Percentiles rank a stretch among this genome's conserved stretches.
Evolutionary conservation across 441 rosid species (phyloP).

Genomic region (Gossypium armourianum): DNA sequence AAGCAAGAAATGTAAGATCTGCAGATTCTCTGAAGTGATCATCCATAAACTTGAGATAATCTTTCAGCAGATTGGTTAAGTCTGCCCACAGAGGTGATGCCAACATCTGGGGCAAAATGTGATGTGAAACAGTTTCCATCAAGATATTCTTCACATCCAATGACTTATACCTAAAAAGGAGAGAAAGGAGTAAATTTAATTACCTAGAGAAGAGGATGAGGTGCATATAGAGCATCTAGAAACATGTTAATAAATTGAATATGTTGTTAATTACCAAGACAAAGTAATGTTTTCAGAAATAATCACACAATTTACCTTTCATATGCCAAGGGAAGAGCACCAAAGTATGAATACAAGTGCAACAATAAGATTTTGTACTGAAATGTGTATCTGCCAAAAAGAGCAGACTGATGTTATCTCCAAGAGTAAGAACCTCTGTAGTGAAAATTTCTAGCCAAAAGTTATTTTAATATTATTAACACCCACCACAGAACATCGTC

Average conservation of each 20-base stretch:
- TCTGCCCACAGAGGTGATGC: slow-evolving; percentile 76
- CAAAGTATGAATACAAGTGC: slow-evolving; percentile 78
- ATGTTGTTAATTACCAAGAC: not conserved
- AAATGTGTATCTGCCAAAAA: slow-evolving; percentile 59
- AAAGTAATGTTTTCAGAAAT: not conserved
- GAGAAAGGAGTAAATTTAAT: slow-evolving; percentile 14
- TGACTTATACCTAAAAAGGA: slow-evolving; percentile 60
- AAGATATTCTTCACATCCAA: slow-evolving; percentile 94
- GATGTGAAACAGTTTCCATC: slow-evolving; percentile 82
- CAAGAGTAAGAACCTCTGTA: not conserved
- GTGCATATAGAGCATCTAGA: not conserved
- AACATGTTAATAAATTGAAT: not conserved
- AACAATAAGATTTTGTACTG: slow-evolving; percentile 79
- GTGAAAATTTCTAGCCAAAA: slow-evolving; percentile 3
- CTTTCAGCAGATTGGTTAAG: slow-evolving; percentile 56
- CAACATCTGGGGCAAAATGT: slow-evolving; percentile 76
- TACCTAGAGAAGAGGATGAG: slow-evolving; percentile 13
- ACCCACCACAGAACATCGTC: not conserved
- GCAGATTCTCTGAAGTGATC: slow-evolving; percentile 94
- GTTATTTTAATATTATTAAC: not conserved
- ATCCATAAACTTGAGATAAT: slow-evolving; percentile 95
- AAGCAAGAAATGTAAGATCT: slow-evolving; percentile 92
- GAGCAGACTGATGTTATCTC: slow-evolving; percentile 15
- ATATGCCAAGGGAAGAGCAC: slow-evolving; percentile 62
- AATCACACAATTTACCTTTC: slow-evolving; percentile 47